Base-by-base conservation (phyloP, 306 rosid species). In the Echinosophora koreensis region DNA sequence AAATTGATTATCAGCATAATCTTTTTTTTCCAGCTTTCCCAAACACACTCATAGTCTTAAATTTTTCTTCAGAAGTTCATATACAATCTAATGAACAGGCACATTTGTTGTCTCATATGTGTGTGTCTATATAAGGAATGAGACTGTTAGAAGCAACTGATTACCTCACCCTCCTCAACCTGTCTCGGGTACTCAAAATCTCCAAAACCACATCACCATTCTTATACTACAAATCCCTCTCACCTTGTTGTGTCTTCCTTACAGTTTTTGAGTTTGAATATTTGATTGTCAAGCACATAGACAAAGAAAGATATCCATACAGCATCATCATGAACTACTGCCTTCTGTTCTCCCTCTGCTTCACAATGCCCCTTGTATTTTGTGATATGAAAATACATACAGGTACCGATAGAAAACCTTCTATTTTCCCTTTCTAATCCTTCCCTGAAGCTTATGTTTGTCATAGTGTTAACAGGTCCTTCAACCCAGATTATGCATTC, bases 271-370 rank as follows among this genome's bases (percentile, higher is more conserved):
- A 50, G 30, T 30, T 41, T 28, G 9, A 28, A 18, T 58, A 54
- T 47, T 16, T 54, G n/a, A 27, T 42, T 27, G 8, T 35, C 28
- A 41, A 66, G 74, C 74, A 66, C 44, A n/a, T 13, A 62, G 8
- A 15, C 35, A 15, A 4, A 18, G 14, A 42, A 79, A 56, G 35
- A 57, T 47, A n/a, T 63, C 2, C 56, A 59, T 13, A 42, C 12
- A 42, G 57, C 54, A 47, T 71, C 70, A 67, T 71, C 79, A 85
- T 76, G 84, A 75, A 60, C 81, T 83, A 73, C 54, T 71, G 3
- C 51, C 69, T 66, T 79, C 16, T 82, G 69, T 55, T 71, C 76
- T 62, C 74, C 85, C 68, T 81, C 41, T 77, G 66, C 83, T 71
- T 66, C 71, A 64, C 66, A 60, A 32, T 61, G 18, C 67, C 74